Base-by-base conservation (phyloP, 345 rosid species). In the Mercurialis annua region DNA sequence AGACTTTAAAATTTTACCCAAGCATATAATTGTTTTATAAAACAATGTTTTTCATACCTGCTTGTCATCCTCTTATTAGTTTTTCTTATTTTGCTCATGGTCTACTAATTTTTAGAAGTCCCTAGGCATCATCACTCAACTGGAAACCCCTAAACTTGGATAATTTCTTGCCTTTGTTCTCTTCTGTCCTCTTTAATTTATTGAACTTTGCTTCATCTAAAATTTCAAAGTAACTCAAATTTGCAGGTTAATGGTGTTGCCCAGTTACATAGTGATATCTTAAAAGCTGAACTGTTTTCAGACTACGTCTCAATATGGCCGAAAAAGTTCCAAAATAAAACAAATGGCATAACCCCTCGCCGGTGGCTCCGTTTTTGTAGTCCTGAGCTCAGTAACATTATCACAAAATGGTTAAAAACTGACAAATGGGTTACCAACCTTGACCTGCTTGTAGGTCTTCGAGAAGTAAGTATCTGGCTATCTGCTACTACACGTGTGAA, bases 251-350 rank as follows among this genome's bases (percentile, higher is more conserved):
- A 93, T 82, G 97, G 98, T 33, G 98, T 93, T 70, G 98, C 98
- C 64, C 91, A 90, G 76, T 83, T 93, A 66, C 98, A 93, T 74
- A 93, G 96, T 77, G 96, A 93, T 77, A 93, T 90, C 68, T 80
- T 93, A 63, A 93, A 90, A 81, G 68, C 85, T 34, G 96, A 93
- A 81, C 74, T 93, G 71, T 93, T 93, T 40, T 88, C 90, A 46
- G 98, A 93, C 84, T 93, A 89, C 71, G 96, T 89, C 66, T 87
- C 97, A 58, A 46, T 93, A 60, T 93, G 97, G 97, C 97, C 98
- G 53, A 83, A 73, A 76, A 90, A 89, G 78, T 90, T 93, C 78
- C 97, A 93, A 81, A 93, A 93, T 56, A 93, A 93, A 80, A 93
- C 97, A 54, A 93, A 93, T 70, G 98, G 98, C 62, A 87, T 93